Percentiles rank a stretch among this genome's conserved stretches.
phyloP scores from a whole-genome alignment of 768 basidiomycete genomes.

The Psilocybe tampanensis region DNA sequence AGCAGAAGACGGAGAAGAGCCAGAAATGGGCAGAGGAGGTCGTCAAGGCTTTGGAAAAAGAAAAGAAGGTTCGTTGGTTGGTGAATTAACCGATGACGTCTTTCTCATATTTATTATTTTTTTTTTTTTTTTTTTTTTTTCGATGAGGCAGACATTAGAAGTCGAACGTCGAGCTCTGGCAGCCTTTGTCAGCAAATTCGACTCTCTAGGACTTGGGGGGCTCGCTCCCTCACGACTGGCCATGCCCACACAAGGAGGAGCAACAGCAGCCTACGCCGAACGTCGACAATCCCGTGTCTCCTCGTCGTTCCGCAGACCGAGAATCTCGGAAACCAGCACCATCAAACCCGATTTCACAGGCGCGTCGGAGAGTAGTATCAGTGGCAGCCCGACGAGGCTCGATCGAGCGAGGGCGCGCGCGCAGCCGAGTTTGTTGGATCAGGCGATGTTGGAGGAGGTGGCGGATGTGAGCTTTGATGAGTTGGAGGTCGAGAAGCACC shows the following conservation, averaged over 20 bases:
- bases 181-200: conserved; percentile 82
- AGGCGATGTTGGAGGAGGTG: conserved; percentile 59
- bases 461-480: conserved; percentile 59
- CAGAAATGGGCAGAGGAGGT: conserved; percentile 76
- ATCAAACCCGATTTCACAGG: conserved; percentile 23
- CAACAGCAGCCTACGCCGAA: conserved; percentile 46
- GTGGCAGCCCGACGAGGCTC: conserved; percentile 51
- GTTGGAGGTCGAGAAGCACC: conserved; percentile 35
- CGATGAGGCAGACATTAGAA: conserved; percentile 68
- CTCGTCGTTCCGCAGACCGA: conserved; percentile 26
- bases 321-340: conserved; percentile 21
- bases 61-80: conserved; percentile 58
- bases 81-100: not conserved
- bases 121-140: not conserved
- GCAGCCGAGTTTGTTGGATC: conserved; percentile 59
- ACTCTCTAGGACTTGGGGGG: conserved; percentile 62
- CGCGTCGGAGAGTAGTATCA: conserved; percentile 7
- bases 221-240: conserved; percentile 41
- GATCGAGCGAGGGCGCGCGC: conserved; percentile 33
- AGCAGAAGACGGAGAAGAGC: conserved; percentile 65
- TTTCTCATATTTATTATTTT: not conserved
- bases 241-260: conserved; percentile 54
- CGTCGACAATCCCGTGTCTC: conserved; percentile 34
- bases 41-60: conserved; percentile 75
- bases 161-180: conserved; percentile 78